Evolutionary conservation across 306 rosid genomes (phyloP).

Genomic region (Vigna mungo): DNA sequence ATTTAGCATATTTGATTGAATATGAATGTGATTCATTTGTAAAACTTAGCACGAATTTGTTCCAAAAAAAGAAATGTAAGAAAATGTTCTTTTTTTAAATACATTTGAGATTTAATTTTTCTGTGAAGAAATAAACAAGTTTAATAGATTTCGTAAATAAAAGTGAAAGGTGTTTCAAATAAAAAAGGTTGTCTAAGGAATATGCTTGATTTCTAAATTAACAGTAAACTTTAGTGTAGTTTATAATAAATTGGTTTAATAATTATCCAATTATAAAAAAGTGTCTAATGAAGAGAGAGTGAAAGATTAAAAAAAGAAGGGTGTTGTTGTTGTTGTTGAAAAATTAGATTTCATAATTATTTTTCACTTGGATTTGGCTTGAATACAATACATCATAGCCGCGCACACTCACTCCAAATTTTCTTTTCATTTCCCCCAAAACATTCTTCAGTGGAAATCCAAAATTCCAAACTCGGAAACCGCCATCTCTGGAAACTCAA

Average conservation of each 20-base stretch:
- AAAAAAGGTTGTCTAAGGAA: background rate
- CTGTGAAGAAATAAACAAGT: too few species aligned
- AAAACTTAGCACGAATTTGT: too few species aligned
- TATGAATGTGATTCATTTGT: too few species aligned
- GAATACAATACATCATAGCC: background rate
- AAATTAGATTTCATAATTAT: background rate
- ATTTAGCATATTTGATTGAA: too few species aligned
- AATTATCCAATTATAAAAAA: background rate
- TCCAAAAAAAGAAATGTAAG: too few species aligned
- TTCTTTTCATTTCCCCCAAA: conserved; percentile 16
- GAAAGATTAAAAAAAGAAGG: background rate
- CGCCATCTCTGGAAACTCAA: conserved; percentile 52
- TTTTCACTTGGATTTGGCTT: conserved; percentile 8
- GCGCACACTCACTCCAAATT: background rate
- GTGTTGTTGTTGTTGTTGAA: background rate
- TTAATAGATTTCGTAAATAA: too few species aligned
- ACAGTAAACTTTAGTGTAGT: background rate
- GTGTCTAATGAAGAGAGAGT: background rate
- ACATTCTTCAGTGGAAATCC: conserved; percentile 29
- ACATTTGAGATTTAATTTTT: too few species aligned
- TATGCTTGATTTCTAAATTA: too few species aligned
- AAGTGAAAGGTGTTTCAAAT: too few species aligned
- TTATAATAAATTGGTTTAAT: background rate
- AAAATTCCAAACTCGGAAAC: conserved; percentile 57
- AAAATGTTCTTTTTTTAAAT: too few species aligned